Evolutionary conservation across 257 asterid species (phyloP).

Genomic region (Datura wrightii): DNA sequence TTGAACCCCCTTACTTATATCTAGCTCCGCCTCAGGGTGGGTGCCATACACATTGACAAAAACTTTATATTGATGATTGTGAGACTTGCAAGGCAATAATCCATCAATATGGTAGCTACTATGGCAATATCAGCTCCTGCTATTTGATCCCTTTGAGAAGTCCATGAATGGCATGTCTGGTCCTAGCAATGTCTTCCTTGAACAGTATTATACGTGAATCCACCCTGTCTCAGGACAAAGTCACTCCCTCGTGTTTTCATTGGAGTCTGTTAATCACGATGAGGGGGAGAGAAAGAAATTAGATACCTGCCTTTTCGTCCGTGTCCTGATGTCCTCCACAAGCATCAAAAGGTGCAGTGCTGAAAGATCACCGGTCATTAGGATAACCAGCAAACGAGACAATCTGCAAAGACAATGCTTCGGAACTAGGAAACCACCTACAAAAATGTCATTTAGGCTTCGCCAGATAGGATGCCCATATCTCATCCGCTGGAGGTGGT

Average conservation of each 20-base stretch:
- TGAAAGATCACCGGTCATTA: background rate
- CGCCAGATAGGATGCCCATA: constrained; percentile 89
- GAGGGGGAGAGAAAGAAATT: background rate
- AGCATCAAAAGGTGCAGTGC: background rate
- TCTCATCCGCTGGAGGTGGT: constrained; percentile 82
- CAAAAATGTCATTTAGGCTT: constrained; percentile 46
- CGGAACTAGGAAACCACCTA: background rate
- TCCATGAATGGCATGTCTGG: background rate
- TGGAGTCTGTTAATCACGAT: background rate
- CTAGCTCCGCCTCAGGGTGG: background rate
- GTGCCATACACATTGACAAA: background rate
- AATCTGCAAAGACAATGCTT: constrained; percentile 1
- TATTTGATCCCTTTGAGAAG: background rate
- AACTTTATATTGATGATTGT: background rate
- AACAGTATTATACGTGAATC: background rate
- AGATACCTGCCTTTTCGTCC: background rate
- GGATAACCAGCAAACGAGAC: constrained; percentile 2
- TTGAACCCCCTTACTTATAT: background rate
- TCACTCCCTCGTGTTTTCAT: background rate
- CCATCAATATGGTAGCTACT: background rate
- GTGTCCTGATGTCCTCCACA: background rate
- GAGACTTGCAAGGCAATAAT: background rate
- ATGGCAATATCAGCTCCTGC: constrained; percentile 13
- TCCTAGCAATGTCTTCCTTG: background rate
- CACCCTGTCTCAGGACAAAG: background rate